These are phyloP conservation scores for Lasiosphaeris hirsuta DNA, from an alignment of 495 filamentous ascomycete species.

Conservation along the genomic window DNA sequence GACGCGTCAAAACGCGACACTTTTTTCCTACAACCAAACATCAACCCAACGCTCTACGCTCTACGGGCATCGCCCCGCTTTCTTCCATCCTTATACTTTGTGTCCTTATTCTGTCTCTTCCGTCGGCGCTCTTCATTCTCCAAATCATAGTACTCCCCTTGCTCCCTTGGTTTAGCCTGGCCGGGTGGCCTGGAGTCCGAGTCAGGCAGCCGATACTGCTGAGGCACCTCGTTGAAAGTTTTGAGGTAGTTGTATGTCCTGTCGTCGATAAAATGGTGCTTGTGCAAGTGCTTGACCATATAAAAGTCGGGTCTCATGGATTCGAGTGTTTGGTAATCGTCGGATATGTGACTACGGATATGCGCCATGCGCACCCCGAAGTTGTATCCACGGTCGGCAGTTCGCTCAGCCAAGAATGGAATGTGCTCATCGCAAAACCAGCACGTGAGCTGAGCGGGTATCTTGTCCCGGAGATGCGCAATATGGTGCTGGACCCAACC, in stretches of 20 bases:
- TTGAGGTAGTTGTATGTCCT: constrained; percentile 6
- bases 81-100: too few species aligned
- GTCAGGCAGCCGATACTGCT: constrained; percentile 3
- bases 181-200: not conserved
- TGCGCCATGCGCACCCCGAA: constrained; percentile 45
- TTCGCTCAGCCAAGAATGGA: constrained; percentile 17
- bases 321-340: constrained; percentile 13
- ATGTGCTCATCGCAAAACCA: constrained; percentile 48
- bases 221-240: constrained; percentile 25
- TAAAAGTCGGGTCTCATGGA: constrained; percentile 42
- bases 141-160: not conserved
- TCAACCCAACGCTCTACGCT: too few species aligned
- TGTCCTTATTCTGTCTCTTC: too few species aligned
- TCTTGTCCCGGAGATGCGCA: constrained; percentile 26
- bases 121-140: not conserved
- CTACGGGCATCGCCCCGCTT: too few species aligned
- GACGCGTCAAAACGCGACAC: too few species aligned
- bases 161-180: not conserved
- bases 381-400: constrained; percentile 13
- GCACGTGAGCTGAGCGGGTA: constrained; percentile 40
- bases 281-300: constrained; percentile 31
- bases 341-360: constrained; percentile 36
- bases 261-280: constrained; percentile 17
- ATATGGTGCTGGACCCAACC: constrained; percentile 45
- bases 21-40: too few species aligned